phyloP scores from a whole-genome alignment of 345 rosid species.

The Eucalyptus pauciflora region DNA sequence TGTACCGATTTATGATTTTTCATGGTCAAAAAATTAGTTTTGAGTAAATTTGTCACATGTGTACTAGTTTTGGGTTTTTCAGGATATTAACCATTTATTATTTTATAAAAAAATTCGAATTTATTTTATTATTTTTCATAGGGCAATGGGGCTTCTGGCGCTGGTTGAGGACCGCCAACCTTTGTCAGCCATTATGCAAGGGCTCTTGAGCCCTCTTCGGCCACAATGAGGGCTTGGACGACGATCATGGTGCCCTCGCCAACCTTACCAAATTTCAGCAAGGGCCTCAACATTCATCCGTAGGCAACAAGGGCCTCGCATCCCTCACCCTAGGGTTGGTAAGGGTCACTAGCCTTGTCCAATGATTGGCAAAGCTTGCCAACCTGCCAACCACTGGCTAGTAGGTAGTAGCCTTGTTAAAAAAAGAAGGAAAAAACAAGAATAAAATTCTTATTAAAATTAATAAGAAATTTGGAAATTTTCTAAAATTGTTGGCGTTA shows the following conservation, averaged over 20 bases:
- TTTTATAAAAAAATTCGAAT: too few species aligned
- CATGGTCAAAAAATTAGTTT: too few species aligned
- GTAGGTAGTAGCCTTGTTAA: not conserved
- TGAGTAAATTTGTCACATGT: rapidly evolving
- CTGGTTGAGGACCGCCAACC: rapidly evolving
- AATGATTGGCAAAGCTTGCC: not conserved
- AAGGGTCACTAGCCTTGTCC: not conserved
- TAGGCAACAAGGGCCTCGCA: rapidly evolving
- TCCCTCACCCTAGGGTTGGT: not conserved
- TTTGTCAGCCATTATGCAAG: too few species aligned
- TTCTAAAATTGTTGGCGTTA: not conserved
- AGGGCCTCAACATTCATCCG: not conserved
- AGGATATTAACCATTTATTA: too few species aligned
- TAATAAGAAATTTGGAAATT: not conserved
- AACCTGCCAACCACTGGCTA: not conserved
- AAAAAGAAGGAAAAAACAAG: rapidly evolving
- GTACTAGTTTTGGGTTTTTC: rapidly evolving
- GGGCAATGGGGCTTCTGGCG: rapidly evolving
- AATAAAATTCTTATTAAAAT: too few species aligned
- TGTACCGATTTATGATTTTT: rapidly evolving
- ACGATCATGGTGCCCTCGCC: not conserved
- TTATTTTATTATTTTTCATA: too few species aligned
- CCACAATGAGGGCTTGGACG: rapidly evolving
- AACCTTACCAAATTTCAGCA: rapidly evolving
- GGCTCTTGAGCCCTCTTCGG: not conserved